phyloP scores from a whole-genome alignment of 768 basidiomycete species.

The Auricularia sp. region DNA sequence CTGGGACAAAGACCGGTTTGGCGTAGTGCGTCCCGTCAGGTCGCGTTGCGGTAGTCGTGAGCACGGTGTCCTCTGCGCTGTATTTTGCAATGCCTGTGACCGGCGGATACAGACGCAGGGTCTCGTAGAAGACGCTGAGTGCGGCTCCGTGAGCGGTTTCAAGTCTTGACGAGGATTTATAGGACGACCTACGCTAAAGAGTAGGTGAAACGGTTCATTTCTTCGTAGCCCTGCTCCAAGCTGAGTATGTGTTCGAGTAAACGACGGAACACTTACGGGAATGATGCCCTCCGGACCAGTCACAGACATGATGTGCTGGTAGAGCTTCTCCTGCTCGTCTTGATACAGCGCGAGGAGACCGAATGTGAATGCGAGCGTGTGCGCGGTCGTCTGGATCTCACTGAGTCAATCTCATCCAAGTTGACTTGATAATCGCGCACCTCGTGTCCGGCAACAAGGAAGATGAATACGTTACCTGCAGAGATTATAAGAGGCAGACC shows the following conservation, averaged over 20 bases:
- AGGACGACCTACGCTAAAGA: conserved; percentile 2
- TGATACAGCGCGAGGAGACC: conserved; percentile 17
- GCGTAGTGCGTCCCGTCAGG: conserved; percentile 2
- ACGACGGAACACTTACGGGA: conserved; percentile 4
- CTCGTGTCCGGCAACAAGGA: conserved; percentile 19
- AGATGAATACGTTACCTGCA: conserved; percentile 9
- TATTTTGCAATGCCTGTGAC: conserved; percentile 19
- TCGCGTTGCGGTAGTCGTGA: conserved; percentile 11
- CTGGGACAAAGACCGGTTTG: not conserved
- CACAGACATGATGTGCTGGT: conserved; percentile 6
- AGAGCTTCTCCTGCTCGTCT: conserved; percentile 12
- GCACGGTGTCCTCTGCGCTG: conserved; percentile 16
- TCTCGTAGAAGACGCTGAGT: conserved; percentile 12
- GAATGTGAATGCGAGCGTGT: conserved; percentile 16
- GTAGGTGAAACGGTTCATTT: not conserved
- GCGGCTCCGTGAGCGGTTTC: too few species aligned
- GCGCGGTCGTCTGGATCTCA: conserved; percentile 13
- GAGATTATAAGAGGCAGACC: not conserved
- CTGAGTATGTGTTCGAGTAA: not conserved
- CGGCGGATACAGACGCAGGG: conserved; percentile 14
- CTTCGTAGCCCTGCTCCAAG: not conserved
- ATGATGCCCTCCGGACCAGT: not conserved
- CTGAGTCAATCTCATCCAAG: not conserved
- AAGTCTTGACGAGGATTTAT: too few species aligned
- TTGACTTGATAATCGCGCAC: not conserved